These are phyloP conservation scores for Neofusicoccum ribis DNA, from an alignment of 2,329 filamentous ascomycete species.

Conservation along the genomic window DNA sequence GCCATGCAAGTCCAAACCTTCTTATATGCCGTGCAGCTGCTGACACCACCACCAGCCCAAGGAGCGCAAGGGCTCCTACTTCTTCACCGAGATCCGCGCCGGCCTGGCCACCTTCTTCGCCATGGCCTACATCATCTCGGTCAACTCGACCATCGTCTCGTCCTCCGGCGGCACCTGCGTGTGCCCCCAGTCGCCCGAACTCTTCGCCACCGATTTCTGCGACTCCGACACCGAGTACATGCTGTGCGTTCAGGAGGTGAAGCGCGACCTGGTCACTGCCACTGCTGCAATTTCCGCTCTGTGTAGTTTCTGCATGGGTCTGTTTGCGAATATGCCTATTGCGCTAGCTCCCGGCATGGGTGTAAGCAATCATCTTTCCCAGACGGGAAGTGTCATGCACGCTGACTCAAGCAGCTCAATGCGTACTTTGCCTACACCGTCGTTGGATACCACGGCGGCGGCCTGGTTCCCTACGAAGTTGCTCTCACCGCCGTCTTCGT, in stretches of 20 bases:
- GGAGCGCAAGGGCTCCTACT: constrained; percentile 72
- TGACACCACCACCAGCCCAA: constrained; percentile 51
- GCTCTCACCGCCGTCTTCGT: constrained; percentile 86
- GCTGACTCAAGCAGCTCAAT: constrained; percentile 55
- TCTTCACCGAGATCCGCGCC: constrained; percentile 81
- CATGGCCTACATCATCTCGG: constrained; percentile 62
- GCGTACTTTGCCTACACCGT: constrained; percentile 84
- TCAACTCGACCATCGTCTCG: constrained; percentile 69
- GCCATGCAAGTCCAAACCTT: constrained; percentile 63
- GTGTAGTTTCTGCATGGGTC: constrained; percentile 78
- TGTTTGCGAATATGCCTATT: constrained; percentile 79
- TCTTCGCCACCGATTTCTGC: constrained; percentile 52
- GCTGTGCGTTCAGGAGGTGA: constrained; percentile 63
- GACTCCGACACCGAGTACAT: constrained; percentile 58
- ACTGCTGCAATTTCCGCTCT: constrained; percentile 81
- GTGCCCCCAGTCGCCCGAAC: constrained; percentile 52
- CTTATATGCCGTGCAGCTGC: constrained; percentile 21
- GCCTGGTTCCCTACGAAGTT: constrained; percentile 70
- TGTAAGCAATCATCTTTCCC: neutral
- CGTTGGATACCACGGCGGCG: constrained; percentile 74
- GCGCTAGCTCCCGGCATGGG: constrained; percentile 76
- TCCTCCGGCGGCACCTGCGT: constrained; percentile 75
- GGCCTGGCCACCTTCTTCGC: constrained; percentile 69
- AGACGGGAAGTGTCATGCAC: neutral
- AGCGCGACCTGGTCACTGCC: constrained; percentile 78